A percentile compares a stretch with the other conserved stretches of the same genome.
Conservation (phyloP, 495 filamentous ascomycete genomes). For the Extremus antarcticus region DNA sequence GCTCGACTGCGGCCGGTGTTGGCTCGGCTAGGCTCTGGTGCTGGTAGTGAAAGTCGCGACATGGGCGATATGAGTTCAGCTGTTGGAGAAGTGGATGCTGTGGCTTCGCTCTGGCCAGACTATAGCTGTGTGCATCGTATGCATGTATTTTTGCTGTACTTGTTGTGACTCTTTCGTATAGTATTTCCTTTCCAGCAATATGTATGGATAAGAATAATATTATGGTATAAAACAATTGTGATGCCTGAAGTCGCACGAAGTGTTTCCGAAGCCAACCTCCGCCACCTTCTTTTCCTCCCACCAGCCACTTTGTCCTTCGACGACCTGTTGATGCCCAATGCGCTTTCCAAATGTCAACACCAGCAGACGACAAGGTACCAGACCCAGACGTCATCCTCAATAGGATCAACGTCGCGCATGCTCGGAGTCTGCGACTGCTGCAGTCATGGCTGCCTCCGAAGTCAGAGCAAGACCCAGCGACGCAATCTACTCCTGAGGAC, state of each 20-base stretch:
- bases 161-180: too few relatives aligned
- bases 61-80: not conserved
- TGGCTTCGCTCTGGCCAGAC: not conserved
- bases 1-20: not conserved
- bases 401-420: constrained; percentile 34
- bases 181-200: too few relatives aligned
- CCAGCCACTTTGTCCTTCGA: too few relatives aligned
- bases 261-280: not conserved
- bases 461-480: constrained; percentile 33
- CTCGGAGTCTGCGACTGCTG: constrained; percentile 34
- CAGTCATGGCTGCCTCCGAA: constrained; percentile 40
- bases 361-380: not conserved
- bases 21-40: not conserved
- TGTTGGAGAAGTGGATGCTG: not conserved
- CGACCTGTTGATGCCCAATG: too few relatives aligned
- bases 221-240: too few relatives aligned
- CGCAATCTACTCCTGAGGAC: constrained; percentile 25
- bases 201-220: too few relatives aligned
- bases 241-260: not conserved
- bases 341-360: not conserved
- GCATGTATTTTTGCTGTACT: too few relatives aligned
- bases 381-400: constrained; percentile 39
- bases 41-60: not conserved
- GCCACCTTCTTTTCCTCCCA: not conserved
- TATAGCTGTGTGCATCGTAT: not conserved